A percentile compares a stretch with the other conserved stretches of the same genome.
phyloP scores from a whole-genome alignment of 1,284 basidiomycete genomes.

The Tilletia horrida region DNA sequence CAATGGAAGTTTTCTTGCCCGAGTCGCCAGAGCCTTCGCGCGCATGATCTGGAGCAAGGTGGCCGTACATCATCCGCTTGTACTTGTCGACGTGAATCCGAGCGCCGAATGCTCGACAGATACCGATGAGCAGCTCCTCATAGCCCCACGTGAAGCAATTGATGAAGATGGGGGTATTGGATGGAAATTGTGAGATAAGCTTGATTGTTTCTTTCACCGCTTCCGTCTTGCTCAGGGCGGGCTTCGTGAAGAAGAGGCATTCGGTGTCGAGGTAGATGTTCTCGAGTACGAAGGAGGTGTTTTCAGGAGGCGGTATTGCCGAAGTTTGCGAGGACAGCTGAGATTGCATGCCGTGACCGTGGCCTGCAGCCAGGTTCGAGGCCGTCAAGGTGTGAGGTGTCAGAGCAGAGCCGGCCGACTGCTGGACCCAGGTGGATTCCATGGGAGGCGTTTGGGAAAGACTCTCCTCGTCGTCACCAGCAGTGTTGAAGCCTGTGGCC shows the following conservation, averaged over 20 bases:
- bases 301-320: background rate
- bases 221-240: constrained; percentile 31
- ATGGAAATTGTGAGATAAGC: constrained; percentile 61
- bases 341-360: background rate
- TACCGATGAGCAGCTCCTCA: constrained; percentile 35
- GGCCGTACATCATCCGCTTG: constrained; percentile 69
- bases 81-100: constrained; percentile 86
- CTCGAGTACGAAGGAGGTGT: constrained; percentile 58
- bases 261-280: constrained; percentile 83
- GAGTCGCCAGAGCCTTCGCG: background rate
- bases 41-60: constrained; percentile 54
- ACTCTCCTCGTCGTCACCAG: background rate
- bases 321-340: constrained; percentile 3
- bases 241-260: constrained; percentile 56
- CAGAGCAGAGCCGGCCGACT: too few species aligned
- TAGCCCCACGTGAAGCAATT: constrained; percentile 88
- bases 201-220: constrained; percentile 64
- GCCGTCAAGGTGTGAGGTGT: too few species aligned
- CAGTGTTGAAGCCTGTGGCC: background rate
- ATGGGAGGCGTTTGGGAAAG: too few species aligned
- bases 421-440: too few species aligned
- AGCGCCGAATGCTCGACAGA: constrained; percentile 34
- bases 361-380: background rate
- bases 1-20: background rate
- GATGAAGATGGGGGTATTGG: constrained; percentile 73